A percentile compares a stretch with the other conserved stretches of the same genome.
These are phyloP conservation scores for Terana coerulea DNA, from an alignment of 768 basidiomycete genomes.

Conservation along the genomic window DNA sequence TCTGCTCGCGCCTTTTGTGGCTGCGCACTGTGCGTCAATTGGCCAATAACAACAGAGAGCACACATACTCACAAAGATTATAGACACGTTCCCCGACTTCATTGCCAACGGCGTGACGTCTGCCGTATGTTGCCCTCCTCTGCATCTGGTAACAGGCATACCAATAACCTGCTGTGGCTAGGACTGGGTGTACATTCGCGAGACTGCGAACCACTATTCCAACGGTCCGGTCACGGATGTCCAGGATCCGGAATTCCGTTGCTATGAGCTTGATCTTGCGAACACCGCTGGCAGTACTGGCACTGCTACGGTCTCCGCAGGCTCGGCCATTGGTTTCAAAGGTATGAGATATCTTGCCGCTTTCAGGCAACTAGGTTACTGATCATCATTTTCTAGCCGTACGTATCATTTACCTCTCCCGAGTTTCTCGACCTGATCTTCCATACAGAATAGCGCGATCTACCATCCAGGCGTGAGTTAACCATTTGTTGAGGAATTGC, in stretches of 20 bases:
- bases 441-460: constrained; percentile 15
- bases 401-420: background rate
- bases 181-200: constrained; percentile 29
- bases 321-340: constrained; percentile 24
- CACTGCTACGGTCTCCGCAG: constrained; percentile 24
- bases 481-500: background rate
- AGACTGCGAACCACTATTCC: constrained; percentile 27
- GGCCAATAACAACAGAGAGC: background rate
- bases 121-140: background rate
- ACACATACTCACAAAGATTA: background rate
- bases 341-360: background rate
- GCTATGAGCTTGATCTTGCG: constrained; percentile 26
- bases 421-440: background rate
- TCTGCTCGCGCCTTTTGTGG: constrained; percentile 13
- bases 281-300: constrained; percentile 20
- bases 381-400: constrained; percentile 3
- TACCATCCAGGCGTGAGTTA: constrained; percentile 23
- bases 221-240: constrained; percentile 29
- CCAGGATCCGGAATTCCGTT: constrained; percentile 24
- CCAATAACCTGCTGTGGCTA: constrained; percentile 7
- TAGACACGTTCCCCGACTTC: constrained; percentile 29
- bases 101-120: constrained; percentile 18
- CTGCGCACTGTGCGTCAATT: background rate
- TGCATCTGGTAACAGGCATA: background rate
- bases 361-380: background rate